Percentiles rank a stretch among this genome's conserved stretches.
Evolutionary conservation across 176 grass and related monocot species (phyloP).

Genomic region (Oryza rufipogon): DNA sequence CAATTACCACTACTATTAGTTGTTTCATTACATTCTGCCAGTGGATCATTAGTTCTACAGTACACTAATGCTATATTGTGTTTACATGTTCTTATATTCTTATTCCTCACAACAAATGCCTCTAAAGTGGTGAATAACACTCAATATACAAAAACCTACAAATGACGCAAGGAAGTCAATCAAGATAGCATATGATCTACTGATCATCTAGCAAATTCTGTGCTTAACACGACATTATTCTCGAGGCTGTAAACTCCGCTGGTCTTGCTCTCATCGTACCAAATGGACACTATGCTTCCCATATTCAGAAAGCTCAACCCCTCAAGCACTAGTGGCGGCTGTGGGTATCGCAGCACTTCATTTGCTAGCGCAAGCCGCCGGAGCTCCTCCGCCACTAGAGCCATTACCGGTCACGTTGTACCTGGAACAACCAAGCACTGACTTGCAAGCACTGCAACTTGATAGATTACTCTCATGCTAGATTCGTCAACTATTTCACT

Average conservation of each 20-base stretch:
- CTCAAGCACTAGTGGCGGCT: background rate
- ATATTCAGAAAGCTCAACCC: background rate
- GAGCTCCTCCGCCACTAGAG: conserved; percentile 5
- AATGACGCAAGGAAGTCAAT: too few species aligned
- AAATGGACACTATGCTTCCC: too few species aligned
- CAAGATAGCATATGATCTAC: background rate
- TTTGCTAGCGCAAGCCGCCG: background rate
- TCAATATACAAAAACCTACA: too few species aligned
- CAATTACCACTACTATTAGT: too few species aligned
- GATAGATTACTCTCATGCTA: background rate
- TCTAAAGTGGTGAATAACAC: too few species aligned
- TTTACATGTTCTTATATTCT: too few species aligned
- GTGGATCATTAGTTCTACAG: too few species aligned
- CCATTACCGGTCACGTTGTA: conserved; percentile 3
- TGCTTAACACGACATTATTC: background rate
- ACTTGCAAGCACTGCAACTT: conserved; percentile 14
- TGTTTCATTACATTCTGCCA: too few species aligned
- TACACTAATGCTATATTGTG: too few species aligned
- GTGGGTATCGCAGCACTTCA: background rate
- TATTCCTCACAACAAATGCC: too few species aligned
- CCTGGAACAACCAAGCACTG: conserved; percentile 29
- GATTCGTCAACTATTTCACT: background rate
- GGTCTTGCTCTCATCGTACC: too few species aligned
- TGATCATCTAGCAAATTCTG: background rate
- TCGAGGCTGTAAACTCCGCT: background rate